Base-by-base conservation (phyloP, 2,329 filamentous ascomycete genomes). In the Beauveria sp. region DNA sequence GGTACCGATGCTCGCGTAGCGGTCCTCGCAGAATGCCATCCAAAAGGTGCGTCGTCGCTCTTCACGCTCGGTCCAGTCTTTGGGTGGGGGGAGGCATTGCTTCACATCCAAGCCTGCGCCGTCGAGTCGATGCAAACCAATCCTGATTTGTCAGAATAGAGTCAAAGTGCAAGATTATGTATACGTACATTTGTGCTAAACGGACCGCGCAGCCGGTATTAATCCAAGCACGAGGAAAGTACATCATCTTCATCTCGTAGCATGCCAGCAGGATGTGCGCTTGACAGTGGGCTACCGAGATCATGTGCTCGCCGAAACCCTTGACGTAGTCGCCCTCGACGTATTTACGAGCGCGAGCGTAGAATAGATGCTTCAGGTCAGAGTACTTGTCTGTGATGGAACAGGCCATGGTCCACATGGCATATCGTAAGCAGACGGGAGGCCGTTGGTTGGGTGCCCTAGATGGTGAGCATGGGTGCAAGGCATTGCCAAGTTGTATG, bases 221-320 rank as follows among this genome's bases (percentile, higher is more conserved):
- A 77, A 96, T 85, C 94, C 94, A 97, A 1, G 94, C 94, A 66
- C 94, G 81, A 1, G 94, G 93, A 67, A 97, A 97, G 72, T 92
- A 96, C 90, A 97, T 96, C 82, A 90, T 89, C 76, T 93, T 96
- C 79, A 97, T 97, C 73, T 99, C 94, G 68, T 96, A 97, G 0
- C 84, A 86, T 6, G 87, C 84, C 53, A 96, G 80, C 22, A 97
- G 77, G 28, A 86, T 79, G 81, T 96, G 96, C 1, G 90, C 85
- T 72, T 99, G 94, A 55, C 88, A 90, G 72, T 96, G 91, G 18
- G 88, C 87, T 34, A 97, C 80, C 1, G 89, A 93, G 66, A 97
- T 89, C 71, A 96, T 89, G 66, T 87, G 83, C 73, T 97, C 93
- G 58, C 94, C 94, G 66, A 93, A 92, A 4, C 93, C 92, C 71